These are phyloP conservation scores for Torulaspora franciscae DNA, from an alignment of 805 yeast genomes.

Conservation along the genomic window DNA sequence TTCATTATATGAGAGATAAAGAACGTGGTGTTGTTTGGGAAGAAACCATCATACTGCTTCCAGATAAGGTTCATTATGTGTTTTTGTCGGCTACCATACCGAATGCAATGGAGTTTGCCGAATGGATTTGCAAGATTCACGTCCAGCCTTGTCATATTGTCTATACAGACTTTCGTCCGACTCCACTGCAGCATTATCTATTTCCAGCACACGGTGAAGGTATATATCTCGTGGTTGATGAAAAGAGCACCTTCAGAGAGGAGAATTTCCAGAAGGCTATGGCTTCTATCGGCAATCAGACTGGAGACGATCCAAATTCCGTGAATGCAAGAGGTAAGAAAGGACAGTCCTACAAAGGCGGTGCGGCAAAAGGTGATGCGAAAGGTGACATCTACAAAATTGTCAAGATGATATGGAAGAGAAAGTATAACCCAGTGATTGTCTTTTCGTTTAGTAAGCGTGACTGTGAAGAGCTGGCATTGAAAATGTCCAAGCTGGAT, in stretches of 20 bases:
- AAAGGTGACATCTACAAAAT: conserved; percentile 89
- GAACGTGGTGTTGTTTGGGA: conserved; percentile 99
- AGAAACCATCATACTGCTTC: conserved; percentile 90
- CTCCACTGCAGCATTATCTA: conserved; percentile 94
- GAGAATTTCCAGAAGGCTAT: conserved; percentile 98
- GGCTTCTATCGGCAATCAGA: conserved; percentile 79
- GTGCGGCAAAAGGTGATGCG: conserved; percentile 55
- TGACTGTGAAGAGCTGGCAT: conserved; percentile 91
- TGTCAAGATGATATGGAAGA: conserved; percentile 96
- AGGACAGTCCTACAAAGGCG: conserved; percentile 84
- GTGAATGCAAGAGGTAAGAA: conserved; percentile 57
- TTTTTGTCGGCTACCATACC: conserved; percentile 96
- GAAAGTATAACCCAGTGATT: conserved; percentile 94
- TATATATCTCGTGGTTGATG: conserved; percentile 94
- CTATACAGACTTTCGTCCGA: conserved; percentile 97
- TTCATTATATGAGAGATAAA: conserved; percentile 96
- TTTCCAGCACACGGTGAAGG: conserved; percentile 99
- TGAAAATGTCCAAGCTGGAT: conserved; percentile 93
- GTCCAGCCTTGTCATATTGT: conserved; percentile 97
- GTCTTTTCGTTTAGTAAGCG: conserved; percentile 97
- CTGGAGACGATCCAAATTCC: conserved; percentile 79
- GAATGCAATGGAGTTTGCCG: conserved; percentile 96
- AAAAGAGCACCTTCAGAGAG: conserved; percentile 91
- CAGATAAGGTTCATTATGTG: conserved; percentile 93
- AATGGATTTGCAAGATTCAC: conserved; percentile 95